Evolutionary conservation across 208 protist genomes (phyloP).

Genomic region (Crithidia fasciculata): DNA sequence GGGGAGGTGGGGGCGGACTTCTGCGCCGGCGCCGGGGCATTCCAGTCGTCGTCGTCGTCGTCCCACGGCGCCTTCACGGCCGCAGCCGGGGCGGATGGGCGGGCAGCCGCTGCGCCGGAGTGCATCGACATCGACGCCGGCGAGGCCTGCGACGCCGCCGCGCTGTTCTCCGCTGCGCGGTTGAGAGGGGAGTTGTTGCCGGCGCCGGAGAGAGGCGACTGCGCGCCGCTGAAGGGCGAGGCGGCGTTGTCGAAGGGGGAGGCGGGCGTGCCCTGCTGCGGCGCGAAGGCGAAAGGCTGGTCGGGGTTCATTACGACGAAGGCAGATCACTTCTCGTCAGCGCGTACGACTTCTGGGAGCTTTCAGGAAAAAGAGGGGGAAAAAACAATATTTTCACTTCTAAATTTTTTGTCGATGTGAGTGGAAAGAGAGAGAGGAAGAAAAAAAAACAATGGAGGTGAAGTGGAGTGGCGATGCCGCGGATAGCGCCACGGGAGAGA

Average conservation of each 20-base stretch:
- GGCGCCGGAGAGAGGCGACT: not conserved
- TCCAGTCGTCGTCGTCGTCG: conserved; percentile 33
- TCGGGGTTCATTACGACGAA: conserved; percentile 20
- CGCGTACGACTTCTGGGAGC: too few relatives aligned
- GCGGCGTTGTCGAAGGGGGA: conserved; percentile 12
- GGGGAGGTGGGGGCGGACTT: not conserved
- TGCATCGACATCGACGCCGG: conserved; percentile 2
- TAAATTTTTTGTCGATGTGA: not conserved
- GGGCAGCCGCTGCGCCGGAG: not conserved
- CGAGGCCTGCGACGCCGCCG: not conserved
- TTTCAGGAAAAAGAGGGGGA: too few relatives aligned
- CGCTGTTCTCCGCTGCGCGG: not conserved
- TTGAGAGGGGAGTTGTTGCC: conserved; percentile 1
- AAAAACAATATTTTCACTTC: not conserved
- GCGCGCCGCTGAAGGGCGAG: conserved; percentile 17
- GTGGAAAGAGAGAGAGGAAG: not conserved
- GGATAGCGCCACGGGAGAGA: too few relatives aligned
- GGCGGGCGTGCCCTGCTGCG: conserved; percentile 19
- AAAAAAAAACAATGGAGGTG: not conserved
- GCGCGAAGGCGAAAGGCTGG: conserved; percentile 7
- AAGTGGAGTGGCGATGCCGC: too few relatives aligned
- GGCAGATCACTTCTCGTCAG: too few relatives aligned
- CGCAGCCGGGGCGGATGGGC: not conserved
- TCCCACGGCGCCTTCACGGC: conserved; percentile 36
- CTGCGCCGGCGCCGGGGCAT: conserved; percentile 5